phyloP scores from a whole-genome alignment of 306 rosid genomes.

The Medicago arabica region DNA sequence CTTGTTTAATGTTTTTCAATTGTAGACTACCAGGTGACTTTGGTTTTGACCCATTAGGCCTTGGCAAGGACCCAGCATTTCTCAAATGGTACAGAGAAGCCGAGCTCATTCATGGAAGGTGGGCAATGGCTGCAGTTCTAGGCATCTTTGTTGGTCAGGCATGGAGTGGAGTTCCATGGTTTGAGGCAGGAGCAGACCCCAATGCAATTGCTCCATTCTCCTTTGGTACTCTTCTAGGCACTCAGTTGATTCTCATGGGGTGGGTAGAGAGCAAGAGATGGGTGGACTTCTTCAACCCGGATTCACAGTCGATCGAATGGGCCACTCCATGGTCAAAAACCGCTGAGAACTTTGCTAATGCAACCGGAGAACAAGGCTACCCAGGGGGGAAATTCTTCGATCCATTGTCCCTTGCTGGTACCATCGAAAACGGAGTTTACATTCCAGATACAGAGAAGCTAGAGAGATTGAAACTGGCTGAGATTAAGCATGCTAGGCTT shows the following conservation, averaged over 20 bases:
- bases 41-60: constrained; percentile 95
- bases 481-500: constrained; percentile 91
- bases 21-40: constrained; percentile 94
- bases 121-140: constrained; percentile 97
- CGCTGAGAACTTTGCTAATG: constrained; percentile 81
- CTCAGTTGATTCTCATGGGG: constrained; percentile 93
- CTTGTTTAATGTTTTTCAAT: neutral
- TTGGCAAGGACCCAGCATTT: constrained; percentile 91
- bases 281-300: constrained; percentile 99
- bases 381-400: constrained; percentile 98
- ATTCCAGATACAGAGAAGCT: constrained; percentile 74
- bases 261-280: constrained; percentile 99
- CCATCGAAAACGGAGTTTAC: constrained; percentile 66
- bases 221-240: constrained; percentile 86
- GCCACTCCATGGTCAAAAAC: constrained; percentile 99
- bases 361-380: constrained; percentile 94
- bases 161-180: constrained; percentile 99
- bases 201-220: constrained; percentile 95
- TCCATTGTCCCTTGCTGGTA: constrained; percentile 79
- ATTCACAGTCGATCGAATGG: constrained; percentile 94
- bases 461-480: constrained; percentile 89
- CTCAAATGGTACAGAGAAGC: constrained; percentile 99
- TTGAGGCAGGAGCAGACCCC: constrained; percentile 94
- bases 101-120: constrained; percentile 96
- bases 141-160: constrained; percentile 98